phyloP scores from a whole-genome alignment of 2,329 filamentous ascomycete species.

The Colletotrichum truncatum region DNA sequence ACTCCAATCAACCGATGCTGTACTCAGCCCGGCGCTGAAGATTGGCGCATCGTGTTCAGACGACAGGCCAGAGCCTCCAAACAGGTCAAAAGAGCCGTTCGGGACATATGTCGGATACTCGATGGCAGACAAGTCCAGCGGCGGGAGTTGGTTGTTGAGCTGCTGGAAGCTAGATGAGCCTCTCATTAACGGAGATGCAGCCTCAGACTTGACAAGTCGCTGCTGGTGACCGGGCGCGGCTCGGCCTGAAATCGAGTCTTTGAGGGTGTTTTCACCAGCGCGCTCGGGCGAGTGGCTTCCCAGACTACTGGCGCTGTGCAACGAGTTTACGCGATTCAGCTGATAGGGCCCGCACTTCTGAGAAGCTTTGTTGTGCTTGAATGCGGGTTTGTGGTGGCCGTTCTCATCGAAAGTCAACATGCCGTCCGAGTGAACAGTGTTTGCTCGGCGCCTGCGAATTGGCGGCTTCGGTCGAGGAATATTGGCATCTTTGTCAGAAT shows the following conservation, averaged over 20 bases:
- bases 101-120: constrained; percentile 59
- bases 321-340: constrained; percentile 66
- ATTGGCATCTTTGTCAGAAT: constrained; percentile 60
- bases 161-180: constrained; percentile 58
- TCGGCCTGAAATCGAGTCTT: constrained; percentile 45
- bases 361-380: constrained; percentile 68
- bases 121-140: constrained; percentile 67
- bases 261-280: constrained; percentile 50
- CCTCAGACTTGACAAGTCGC: constrained; percentile 68
- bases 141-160: constrained; percentile 62
- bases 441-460: constrained; percentile 64
- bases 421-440: constrained; percentile 70
- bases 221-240: constrained; percentile 53
- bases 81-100: constrained; percentile 60
- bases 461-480: constrained; percentile 50
- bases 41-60: constrained; percentile 65
- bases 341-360: constrained; percentile 72
- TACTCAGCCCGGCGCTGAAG: constrained; percentile 69
- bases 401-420: constrained; percentile 69
- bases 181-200: constrained; percentile 66
- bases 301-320: constrained; percentile 61
- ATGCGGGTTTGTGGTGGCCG: constrained; percentile 70
- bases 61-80: constrained; percentile 53
- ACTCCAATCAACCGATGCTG: constrained; percentile 58
- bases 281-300: constrained; percentile 56